Conservation (phyloP, 2,329 filamentous ascomycete genomes). For the Mycocentrospora acerina region DNA sequence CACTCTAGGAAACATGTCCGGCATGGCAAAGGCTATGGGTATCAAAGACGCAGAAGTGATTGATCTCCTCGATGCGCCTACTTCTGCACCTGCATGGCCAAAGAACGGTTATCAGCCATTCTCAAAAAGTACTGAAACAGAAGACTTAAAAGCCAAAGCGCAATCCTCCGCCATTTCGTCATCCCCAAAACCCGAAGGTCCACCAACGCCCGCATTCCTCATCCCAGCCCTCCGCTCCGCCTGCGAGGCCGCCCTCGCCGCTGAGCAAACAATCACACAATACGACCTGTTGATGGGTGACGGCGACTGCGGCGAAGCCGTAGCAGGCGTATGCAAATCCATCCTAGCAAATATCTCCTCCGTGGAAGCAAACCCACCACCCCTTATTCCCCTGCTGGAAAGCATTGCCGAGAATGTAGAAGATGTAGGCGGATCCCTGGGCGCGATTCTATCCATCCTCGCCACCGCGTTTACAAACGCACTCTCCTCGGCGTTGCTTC, state of each 20-base stretch:
- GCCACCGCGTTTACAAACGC: slow-evolving; percentile 70
- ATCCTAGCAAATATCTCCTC: slow-evolving; percentile 53
- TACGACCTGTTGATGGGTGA: slow-evolving; percentile 84
- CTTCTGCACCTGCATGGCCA: slow-evolving; percentile 55
- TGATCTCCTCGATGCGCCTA: slow-evolving; percentile 52
- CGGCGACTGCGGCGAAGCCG: slow-evolving; percentile 77
- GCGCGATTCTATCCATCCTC: slow-evolving; percentile 80
- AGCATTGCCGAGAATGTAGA: slow-evolving; percentile 64
- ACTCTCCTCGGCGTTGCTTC: slow-evolving; percentile 30
- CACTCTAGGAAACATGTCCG: slow-evolving; percentile 55
- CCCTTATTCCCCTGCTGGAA: slow-evolving; percentile 59
- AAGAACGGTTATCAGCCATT: slow-evolving; percentile 47
- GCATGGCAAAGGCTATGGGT: slow-evolving; percentile 46
- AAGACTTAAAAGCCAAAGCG: slow-evolving; percentile 29
- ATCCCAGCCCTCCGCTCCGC: slow-evolving; percentile 45
- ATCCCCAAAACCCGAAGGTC: no score
- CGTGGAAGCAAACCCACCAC: slow-evolving; percentile 52
- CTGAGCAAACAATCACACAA: slow-evolving; percentile 65
- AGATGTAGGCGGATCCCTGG: slow-evolving; percentile 72
- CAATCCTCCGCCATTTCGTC: slow-evolving; percentile 30
- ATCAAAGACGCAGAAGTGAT: slow-evolving; percentile 47
- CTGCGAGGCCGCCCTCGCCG: slow-evolving; percentile 53
- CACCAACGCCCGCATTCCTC: slow-evolving; percentile 44
- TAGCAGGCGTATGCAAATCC: slow-evolving; percentile 66
- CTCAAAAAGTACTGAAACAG: slow-evolving; percentile 26